Evolutionary conservation across 2,329 filamentous ascomycete genomes (phyloP).

Genomic region (Aspergillus versicolor): DNA sequence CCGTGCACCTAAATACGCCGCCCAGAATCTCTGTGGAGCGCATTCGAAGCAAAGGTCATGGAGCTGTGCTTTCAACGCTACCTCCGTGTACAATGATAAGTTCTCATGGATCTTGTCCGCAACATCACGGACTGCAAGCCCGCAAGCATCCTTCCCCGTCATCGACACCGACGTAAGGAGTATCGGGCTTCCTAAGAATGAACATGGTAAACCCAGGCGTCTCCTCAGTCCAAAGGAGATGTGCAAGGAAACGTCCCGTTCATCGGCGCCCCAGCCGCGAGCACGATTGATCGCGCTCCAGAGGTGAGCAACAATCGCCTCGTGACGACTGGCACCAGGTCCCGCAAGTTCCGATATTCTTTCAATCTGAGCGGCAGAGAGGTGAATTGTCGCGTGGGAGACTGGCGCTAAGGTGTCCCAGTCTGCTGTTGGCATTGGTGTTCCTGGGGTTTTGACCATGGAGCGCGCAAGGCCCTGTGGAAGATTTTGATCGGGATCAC

Average conservation of each 20-base stretch:
- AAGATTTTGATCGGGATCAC: conserved; percentile 2
- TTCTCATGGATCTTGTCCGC: conserved; percentile 33
- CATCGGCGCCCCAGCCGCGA: conserved; percentile 18
- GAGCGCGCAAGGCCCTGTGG: conserved; percentile 14
- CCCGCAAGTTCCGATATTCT: conserved; percentile 2
- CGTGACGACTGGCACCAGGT: conserved; percentile 40
- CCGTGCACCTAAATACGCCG: conserved; percentile 44
- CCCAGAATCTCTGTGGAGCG: conserved; percentile 51
- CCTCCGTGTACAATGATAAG: conserved; percentile 35
- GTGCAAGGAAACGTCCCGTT: conserved; percentile 4
- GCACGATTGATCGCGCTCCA: conserved; percentile 48
- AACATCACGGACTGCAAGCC: background rate
- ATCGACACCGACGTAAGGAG: background rate
- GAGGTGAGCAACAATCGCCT: conserved; percentile 49
- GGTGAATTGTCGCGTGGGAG: conserved; percentile 36
- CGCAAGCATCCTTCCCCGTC: background rate
- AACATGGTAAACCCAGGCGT: background rate
- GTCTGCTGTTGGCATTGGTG: conserved; percentile 40
- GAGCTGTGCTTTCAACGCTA: conserved; percentile 41
- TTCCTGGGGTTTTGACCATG: conserved; percentile 30
- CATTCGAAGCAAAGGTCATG: conserved; percentile 47
- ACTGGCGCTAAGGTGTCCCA: conserved; percentile 42
- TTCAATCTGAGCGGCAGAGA: conserved; percentile 35
- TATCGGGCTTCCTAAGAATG: background rate
- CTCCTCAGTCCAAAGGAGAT: background rate